A percentile compares a stretch with the other conserved stretches of the same genome.
Conservation (phyloP, 164 flowering plant genomes). For the Litsea cubeba region DNA sequence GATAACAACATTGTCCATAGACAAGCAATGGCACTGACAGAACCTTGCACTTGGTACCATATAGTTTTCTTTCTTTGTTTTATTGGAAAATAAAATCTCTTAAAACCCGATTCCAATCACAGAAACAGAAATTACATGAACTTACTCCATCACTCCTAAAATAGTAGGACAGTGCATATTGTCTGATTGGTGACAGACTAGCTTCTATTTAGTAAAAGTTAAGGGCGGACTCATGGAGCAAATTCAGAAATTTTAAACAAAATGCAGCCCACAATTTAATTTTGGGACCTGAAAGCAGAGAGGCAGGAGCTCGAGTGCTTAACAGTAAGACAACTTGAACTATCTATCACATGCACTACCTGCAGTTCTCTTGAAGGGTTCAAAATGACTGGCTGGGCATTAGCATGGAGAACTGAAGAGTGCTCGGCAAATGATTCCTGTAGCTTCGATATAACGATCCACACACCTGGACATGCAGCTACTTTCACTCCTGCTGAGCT, state of each 20-base stretch:
- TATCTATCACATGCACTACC: background rate
- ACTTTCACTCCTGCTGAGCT: slow-evolving; percentile 89
- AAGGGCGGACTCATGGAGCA: background rate
- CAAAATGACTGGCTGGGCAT: background rate
- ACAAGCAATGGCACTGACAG: too few relatives aligned
- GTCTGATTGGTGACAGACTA: background rate
- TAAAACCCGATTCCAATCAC: background rate
- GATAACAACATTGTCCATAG: too few relatives aligned
- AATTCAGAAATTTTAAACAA: background rate
- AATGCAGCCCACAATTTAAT: too few relatives aligned
- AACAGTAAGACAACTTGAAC: too few relatives aligned
- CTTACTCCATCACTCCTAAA: background rate
- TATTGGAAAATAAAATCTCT: background rate
- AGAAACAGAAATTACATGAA: background rate
- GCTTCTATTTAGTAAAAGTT: background rate
- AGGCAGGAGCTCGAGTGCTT: background rate
- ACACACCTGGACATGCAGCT: slow-evolving; percentile 93
- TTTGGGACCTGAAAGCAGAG: background rate
- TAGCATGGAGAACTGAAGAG: slow-evolving; percentile 47
- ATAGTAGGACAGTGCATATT: too few relatives aligned
- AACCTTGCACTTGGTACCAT: background rate
- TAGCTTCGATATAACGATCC: slow-evolving; percentile 94
- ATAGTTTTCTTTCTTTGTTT: too few relatives aligned
- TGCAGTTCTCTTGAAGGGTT: background rate
- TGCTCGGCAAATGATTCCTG: slow-evolving; percentile 72